A percentile compares a stretch with the other conserved stretches of the same genome.
These are phyloP conservation scores for Plasmopara halstedii DNA, from an alignment of 352 stramenopile species.

Conservation along the genomic window DNA sequence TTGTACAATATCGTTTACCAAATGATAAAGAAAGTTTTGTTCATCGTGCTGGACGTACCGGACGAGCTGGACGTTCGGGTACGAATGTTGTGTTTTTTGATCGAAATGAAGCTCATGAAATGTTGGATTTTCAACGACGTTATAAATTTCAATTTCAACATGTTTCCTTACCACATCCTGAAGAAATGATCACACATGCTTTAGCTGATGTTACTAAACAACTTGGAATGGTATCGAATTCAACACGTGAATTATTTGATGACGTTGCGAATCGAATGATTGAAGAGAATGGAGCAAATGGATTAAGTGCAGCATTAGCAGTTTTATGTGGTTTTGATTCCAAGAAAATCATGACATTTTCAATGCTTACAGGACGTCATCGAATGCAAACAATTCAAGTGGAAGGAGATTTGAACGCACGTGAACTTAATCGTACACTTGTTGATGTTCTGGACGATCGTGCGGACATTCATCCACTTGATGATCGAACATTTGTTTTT, in stretches of 20 bases:
- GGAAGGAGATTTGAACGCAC: constrained; percentile 32
- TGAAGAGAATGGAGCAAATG: constrained; percentile 44
- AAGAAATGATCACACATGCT: constrained; percentile 54
- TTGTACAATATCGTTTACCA: constrained; percentile 91
- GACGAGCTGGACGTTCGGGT: constrained; percentile 72
- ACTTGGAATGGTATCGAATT: constrained; percentile 36
- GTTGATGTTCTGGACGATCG: constrained; percentile 34
- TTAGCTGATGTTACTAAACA: constrained; percentile 48
- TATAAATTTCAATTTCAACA: constrained; percentile 74
- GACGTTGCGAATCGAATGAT: constrained; percentile 42
- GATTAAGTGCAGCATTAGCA: constrained; percentile 57
- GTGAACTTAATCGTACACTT: constrained; percentile 43
- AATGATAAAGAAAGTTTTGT: constrained; percentile 93
- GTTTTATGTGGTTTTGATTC: constrained; percentile 72
- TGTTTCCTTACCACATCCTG: constrained; percentile 37
- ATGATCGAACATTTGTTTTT: constrained; percentile 57
- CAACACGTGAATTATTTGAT: constrained; percentile 50
- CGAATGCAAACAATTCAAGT: constrained; percentile 65
- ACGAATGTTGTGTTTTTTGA: constrained; percentile 87
- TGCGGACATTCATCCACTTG: constrained; percentile 46
- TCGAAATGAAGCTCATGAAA: constrained; percentile 47
- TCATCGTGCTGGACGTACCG: constrained; percentile 88
- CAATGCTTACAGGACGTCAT: constrained; percentile 66
- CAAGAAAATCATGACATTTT: constrained; percentile 54
- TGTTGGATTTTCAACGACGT: constrained; percentile 67